A percentile compares a stretch with the other conserved stretches of the same genome.
Conservation (phyloP, 805 yeast species). For the Candida quercuum region DNA sequence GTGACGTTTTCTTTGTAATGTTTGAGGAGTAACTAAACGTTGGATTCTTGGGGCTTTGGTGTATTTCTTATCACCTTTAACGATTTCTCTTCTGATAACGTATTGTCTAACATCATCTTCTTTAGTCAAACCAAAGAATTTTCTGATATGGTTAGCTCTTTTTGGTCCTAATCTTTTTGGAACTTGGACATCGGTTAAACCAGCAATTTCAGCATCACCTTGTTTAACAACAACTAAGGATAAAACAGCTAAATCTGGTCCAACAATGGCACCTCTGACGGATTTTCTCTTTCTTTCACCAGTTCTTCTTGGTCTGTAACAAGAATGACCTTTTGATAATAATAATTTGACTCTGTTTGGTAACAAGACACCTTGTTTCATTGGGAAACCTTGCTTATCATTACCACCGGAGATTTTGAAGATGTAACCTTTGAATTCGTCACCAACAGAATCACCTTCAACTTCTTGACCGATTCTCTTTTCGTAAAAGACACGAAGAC, state of each 20-base stretch:
- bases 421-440: slow-evolving; percentile 97
- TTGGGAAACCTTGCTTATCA: slow-evolving; percentile 99
- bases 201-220: slow-evolving; percentile 94
- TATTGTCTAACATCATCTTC: slow-evolving; percentile 62
- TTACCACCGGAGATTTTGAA: slow-evolving; percentile 99
- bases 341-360: slow-evolving; percentile 98
- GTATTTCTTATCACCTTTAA: slow-evolving; percentile 97
- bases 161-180: slow-evolving; percentile 99
- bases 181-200: slow-evolving; percentile 88
- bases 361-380: slow-evolving; percentile 99
- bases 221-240: slow-evolving; percentile 92
- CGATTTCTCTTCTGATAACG: slow-evolving; percentile 97
- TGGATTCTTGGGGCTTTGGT: slow-evolving; percentile 99
- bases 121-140: slow-evolving; percentile 96
- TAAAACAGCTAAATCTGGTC: slow-evolving; percentile 90
- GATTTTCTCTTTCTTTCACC: slow-evolving; percentile 99
- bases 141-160: slow-evolving; percentile 99
- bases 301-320: slow-evolving; percentile 90
- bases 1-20: slow-evolving; percentile 98
- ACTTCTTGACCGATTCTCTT: slow-evolving; percentile 99
- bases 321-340: slow-evolving; percentile 86
- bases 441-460: slow-evolving; percentile 97
- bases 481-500: slow-evolving; percentile 96
- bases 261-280: slow-evolving; percentile 97
- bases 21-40: slow-evolving; percentile 98